These are phyloP conservation scores for Mycena crocata DNA, from an alignment of 768 basidiomycete species.

Conservation along the genomic window DNA sequence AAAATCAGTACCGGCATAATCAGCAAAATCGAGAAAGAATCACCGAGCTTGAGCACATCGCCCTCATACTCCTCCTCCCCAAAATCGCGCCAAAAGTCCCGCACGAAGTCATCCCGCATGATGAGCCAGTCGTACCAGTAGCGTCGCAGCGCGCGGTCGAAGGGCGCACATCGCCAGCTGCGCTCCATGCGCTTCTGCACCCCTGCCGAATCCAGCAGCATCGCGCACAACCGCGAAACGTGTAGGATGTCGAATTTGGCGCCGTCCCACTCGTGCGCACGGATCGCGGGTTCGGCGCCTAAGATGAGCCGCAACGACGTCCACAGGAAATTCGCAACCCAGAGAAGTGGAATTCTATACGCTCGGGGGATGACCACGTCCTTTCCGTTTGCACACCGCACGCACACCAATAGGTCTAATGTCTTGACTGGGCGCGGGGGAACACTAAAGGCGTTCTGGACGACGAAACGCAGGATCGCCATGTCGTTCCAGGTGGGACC, in stretches of 20 bases:
- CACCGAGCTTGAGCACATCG: too few species aligned
- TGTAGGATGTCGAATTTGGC: constrained; percentile 57
- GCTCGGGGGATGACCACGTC: constrained; percentile 6
- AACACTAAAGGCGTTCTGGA: not conserved
- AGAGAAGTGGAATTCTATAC: constrained; percentile 20
- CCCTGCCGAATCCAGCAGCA: constrained; percentile 49
- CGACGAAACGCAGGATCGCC: constrained; percentile 1
- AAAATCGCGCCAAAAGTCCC: constrained; percentile 54
- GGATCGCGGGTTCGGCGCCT: constrained; percentile 23
- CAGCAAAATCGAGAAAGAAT: too few species aligned
- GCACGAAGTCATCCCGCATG: constrained; percentile 50
- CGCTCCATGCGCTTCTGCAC: constrained; percentile 43
- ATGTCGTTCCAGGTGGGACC: constrained; percentile 1
- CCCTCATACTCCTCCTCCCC: constrained; percentile 53
- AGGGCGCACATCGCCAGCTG: constrained; percentile 52
- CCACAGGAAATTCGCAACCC: constrained; percentile 20
- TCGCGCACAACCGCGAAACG: constrained; percentile 49
- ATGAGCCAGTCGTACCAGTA: constrained; percentile 58
- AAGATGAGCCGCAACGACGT: not conserved
- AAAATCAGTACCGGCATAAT: too few species aligned
- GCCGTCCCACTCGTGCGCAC: constrained; percentile 52
- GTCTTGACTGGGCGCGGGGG: not conserved
- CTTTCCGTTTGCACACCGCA: not conserved
- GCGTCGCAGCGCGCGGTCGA: constrained; percentile 56
- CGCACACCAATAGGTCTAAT: not conserved